These are phyloP conservation scores for Trypanosoma congolense DNA, from an alignment of 208 protist species.

Conservation along the genomic window DNA sequence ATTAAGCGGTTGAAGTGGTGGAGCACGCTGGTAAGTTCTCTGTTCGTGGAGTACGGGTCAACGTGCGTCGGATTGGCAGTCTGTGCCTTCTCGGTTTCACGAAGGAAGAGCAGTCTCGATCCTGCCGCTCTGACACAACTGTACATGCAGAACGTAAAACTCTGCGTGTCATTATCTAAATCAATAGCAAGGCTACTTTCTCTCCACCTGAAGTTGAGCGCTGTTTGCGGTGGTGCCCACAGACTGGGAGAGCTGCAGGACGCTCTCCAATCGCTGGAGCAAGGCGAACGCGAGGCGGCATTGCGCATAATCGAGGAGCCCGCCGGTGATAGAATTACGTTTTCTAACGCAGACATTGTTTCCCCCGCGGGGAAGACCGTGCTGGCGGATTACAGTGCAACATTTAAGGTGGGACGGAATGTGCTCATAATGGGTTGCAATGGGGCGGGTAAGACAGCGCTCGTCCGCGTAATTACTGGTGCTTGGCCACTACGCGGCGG, in stretches of 20 bases:
- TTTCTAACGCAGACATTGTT: slow-evolving; percentile 53
- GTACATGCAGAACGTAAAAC: slow-evolving; percentile 58
- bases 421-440: slow-evolving; percentile 86
- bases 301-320: slow-evolving; percentile 11
- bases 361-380: slow-evolving; percentile 39
- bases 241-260: slow-evolving; percentile 81
- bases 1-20: slow-evolving; percentile 77
- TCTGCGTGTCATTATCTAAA: slow-evolving; percentile 70
- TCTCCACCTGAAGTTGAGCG: slow-evolving; percentile 72
- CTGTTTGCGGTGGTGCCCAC: slow-evolving; percentile 67
- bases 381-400: slow-evolving; percentile 55
- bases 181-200: slow-evolving; percentile 70
- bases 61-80: slow-evolving; percentile 66
- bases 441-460: slow-evolving; percentile 85
- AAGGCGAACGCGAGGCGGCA: slow-evolving; percentile 19
- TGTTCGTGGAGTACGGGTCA: slow-evolving; percentile 79
- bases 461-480: slow-evolving; percentile 60
- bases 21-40: slow-evolving; percentile 42
- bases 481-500: slow-evolving; percentile 73
- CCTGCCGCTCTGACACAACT: slow-evolving; percentile 54
- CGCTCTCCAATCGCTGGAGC: slow-evolving; percentile 34
- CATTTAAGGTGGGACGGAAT: slow-evolving; percentile 42
- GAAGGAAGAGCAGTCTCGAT: slow-evolving; percentile 26
- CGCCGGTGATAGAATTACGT: slow-evolving; percentile 33
- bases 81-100: slow-evolving; percentile 52